phyloP scores from a whole-genome alignment of 2,329 filamentous ascomycete genomes.

The Xylariaceae sp. region DNA sequence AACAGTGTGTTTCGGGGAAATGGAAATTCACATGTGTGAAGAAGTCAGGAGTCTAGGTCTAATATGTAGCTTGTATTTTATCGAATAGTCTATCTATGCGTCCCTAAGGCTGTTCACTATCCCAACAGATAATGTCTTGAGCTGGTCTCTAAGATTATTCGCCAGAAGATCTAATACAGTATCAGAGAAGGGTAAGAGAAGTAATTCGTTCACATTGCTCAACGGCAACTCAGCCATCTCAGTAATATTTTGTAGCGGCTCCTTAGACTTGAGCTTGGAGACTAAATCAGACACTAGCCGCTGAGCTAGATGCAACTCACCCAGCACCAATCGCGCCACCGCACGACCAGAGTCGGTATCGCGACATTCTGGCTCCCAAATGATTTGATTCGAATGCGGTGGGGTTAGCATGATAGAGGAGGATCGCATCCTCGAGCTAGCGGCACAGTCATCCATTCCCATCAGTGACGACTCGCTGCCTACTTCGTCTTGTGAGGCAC shows the following conservation, averaged over 20 bases:
- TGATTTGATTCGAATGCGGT: neutral
- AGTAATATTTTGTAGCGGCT: neutral
- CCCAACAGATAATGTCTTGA: neutral
- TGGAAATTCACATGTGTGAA: too few relatives aligned
- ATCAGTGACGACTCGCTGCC: neutral
- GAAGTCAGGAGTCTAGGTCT: too few relatives aligned
- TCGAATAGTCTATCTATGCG: neutral
- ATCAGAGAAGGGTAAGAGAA: neutral
- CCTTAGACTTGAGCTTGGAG: neutral
- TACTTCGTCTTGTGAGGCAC: neutral
- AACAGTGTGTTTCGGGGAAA: too few relatives aligned
- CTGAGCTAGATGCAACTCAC: neutral
- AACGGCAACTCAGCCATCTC: neutral
- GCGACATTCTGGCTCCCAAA: neutral
- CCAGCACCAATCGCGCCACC: neutral
- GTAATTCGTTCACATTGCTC: neutral
- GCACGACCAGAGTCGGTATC: neutral
- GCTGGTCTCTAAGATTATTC: conserved; percentile 1
- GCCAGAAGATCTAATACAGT: neutral
- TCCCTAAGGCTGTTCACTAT: neutral
- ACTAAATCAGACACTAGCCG: neutral
- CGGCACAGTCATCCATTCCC: neutral
- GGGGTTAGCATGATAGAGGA: neutral
- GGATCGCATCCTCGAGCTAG: neutral
- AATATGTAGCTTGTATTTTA: too few relatives aligned